Conservation (phyloP, 2,329 filamentous ascomycete genomes). For the Piedraia hortae region DNA sequence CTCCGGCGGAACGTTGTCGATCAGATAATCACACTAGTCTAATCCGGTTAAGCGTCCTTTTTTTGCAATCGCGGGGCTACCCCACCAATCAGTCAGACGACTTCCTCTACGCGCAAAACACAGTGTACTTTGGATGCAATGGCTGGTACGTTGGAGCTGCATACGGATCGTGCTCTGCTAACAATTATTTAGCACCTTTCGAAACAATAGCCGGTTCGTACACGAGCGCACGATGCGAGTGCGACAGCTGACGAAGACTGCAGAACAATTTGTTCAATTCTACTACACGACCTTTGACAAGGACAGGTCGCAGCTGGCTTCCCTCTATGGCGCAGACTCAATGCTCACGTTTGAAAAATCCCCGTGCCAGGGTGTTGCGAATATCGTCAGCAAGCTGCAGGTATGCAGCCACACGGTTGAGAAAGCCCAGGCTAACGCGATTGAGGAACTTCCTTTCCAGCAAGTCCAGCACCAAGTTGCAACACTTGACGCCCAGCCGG, state of each 20-base stretch:
- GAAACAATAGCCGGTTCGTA: too few relatives aligned
- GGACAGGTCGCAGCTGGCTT: slow-evolving; percentile 33
- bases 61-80: too few relatives aligned
- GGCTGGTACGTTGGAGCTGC: slow-evolving; percentile 7
- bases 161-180: too few relatives aligned
- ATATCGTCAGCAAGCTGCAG: slow-evolving; percentile 54
- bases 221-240: too few relatives aligned
- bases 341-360: slow-evolving; percentile 80
- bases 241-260: too few relatives aligned
- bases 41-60: too few relatives aligned
- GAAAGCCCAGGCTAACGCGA: neutral
- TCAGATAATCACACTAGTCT: too few relatives aligned
- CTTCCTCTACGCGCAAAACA: slow-evolving; percentile 1
- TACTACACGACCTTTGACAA: slow-evolving; percentile 76
- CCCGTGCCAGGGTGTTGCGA: slow-evolving; percentile 32
- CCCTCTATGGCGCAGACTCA: slow-evolving; percentile 63
- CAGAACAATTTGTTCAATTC: slow-evolving; percentile 68
- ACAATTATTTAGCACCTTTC: too few relatives aligned
- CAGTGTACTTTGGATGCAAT: slow-evolving; percentile 2
- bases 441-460: slow-evolving; percentile 47
- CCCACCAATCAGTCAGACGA: too few relatives aligned
- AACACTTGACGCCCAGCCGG: slow-evolving; percentile 65
- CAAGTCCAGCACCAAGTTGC: slow-evolving; percentile 53
- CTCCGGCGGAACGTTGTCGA: too few relatives aligned
- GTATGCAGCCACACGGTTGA: slow-evolving; percentile 23